Evolutionary conservation across 2,329 filamentous ascomycete genomes (phyloP), one percentile per base, ranked within the genome.

Genomic region (Neurospora crassa): DNA sequence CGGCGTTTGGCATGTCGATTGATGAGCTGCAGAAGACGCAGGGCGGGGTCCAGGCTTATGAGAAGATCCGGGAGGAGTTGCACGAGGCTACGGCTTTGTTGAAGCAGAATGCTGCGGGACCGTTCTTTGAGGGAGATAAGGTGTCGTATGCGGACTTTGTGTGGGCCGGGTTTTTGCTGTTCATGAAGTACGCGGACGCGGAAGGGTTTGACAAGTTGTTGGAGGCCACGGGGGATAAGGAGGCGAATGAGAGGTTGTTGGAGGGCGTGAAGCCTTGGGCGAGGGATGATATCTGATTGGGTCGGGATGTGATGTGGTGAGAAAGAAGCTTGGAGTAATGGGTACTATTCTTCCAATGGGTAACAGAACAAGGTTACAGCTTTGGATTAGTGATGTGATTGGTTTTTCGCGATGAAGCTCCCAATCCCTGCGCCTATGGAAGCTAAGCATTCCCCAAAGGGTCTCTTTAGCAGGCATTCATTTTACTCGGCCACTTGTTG

Each of bases 81-180:
- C 74, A 75, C 8, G 77, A 81, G 67, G 75, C 82, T 1, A 82
- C 83, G 68, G 81, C 77, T 1, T 74, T 88, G 70, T 76, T 92
- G 73, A 84, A 84, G 74, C 85, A 89, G 85, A 85, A 43, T 5
- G 6, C 45, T 5, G 24, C 18, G 5, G 90, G 91, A 0, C 87
- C 87, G 0, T 92, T 87, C 77, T 88, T 92, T 70, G 68, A 86
- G 72, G 91, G 91, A 0, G 79, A 84, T 67, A 83, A 82, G 72
- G 80, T 84, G 4, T 83, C 82, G 45, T 91, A 87, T 77, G 85
- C 84, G 4, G 89, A 90, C 76, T 87, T 92, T 70, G 81, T 88
- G 63, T 78, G 76, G 77, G 76, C 59, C 1, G 76, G 75, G 12
- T 77, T 79, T 59, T 74, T 83, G 71, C 74, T 82, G n/a, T 82